Base-by-base conservation (phyloP, 129 eudicot species). In the Arctium minus region DNA sequence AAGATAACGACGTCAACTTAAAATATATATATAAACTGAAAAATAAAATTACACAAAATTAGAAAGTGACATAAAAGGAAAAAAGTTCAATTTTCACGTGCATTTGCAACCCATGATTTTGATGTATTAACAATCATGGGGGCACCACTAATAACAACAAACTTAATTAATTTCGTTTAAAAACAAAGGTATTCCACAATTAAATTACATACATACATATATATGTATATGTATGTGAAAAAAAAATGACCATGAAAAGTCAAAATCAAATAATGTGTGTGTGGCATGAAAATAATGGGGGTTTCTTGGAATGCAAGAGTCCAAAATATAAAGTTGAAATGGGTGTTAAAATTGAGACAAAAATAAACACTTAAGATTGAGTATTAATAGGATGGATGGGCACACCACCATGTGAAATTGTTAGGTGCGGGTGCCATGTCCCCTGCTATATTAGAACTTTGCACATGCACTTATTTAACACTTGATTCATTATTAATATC, bases 351-450 rank as follows among this genome's bases (percentile, higher is more conserved):
- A 67, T 29, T 30, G 67, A 35, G 82, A 83, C 36, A 37, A 53
- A 53, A 70, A 77, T 83, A 33, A 46, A 68, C 77, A 82, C 44
- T 12, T 76, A 6, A 5, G 77, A 69, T 75, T 40, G 31, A 11
- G 32, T 35, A 73, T 22, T 29, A 74, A 1, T 75, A 10, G 31
- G 71, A 50, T 37, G 79, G 48, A 53, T 70, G 86, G 83, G 79
- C 79, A 72, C 86, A 78, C 86, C 83, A 78, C 75, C 83, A 84
- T 84, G 86, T 84, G 86, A 72, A 62, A 62, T 78, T 76, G 72
- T 39, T 50, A 71, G 81, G 72, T 75, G 76, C 60, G 70, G 86
- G 53, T 71, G 86, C 68, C 79, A 83, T 64, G 81, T 83, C 69
- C 68, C 79, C 83, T 60, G 46, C 82, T 27, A 6, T 48, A 37